A percentile compares a stretch with the other conserved stretches of the same genome.
phyloP scores from a whole-genome alignment of 768 basidiomycete species.

The Austroboletus eburneus region DNA sequence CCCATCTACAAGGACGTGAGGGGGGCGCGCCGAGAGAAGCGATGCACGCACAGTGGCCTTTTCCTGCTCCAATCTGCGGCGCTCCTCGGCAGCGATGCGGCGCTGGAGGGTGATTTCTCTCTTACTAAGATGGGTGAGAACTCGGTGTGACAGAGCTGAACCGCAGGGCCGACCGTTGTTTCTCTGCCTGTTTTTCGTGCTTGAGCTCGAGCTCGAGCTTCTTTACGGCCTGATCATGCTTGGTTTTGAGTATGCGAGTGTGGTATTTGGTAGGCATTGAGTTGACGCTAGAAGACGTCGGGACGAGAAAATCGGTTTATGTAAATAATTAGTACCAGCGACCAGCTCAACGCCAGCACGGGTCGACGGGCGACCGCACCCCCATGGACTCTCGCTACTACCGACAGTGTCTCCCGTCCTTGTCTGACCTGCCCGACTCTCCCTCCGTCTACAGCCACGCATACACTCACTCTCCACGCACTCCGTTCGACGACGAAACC shows the following conservation, averaged over 20 bases:
- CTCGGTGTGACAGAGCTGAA: no score
- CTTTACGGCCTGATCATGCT: conserved; percentile 64
- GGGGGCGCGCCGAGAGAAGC: neutral
- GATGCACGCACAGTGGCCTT: conserved; percentile 22
- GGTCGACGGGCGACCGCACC: no score
- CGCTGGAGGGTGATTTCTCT: conserved; percentile 66
- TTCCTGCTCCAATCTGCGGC: conserved; percentile 47
- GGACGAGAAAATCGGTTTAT: conserved; percentile 28
- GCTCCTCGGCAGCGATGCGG: conserved; percentile 70
- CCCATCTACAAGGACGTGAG: conserved; percentile 60
- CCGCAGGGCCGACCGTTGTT: conserved; percentile 44
- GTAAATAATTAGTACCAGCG: no score
- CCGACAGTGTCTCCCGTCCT: conserved; percentile 47
- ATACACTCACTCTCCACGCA: conserved; percentile 30
- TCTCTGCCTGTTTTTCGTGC: conserved; percentile 71
- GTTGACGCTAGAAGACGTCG: neutral
- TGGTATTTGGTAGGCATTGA: no score
- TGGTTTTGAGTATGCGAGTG: conserved; percentile 64
- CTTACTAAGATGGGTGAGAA: conserved; percentile 42
- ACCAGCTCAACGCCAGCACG: no score
- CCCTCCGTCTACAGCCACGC: conserved; percentile 66
- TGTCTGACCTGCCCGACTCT: conserved; percentile 59
- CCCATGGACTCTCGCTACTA: conserved; percentile 10
- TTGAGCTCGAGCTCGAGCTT: conserved; percentile 69
- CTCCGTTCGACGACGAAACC: conserved; percentile 55